A percentile compares a stretch with the other conserved stretches of the same genome.
phyloP scores from a whole-genome alignment of 208 protist genomes.

The Leishmania tarentolae region DNA sequence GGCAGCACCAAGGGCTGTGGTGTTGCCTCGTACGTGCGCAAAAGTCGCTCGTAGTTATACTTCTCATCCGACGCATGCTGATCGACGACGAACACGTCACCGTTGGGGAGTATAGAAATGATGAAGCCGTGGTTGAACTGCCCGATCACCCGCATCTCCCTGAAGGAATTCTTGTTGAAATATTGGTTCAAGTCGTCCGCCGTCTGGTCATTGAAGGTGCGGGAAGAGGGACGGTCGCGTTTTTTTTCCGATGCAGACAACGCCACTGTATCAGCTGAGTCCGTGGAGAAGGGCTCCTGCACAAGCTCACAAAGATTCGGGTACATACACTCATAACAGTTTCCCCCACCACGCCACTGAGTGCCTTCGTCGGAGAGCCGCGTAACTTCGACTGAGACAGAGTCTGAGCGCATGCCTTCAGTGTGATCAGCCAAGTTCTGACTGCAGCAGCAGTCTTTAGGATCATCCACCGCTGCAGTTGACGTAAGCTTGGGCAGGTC shows the following conservation, averaged over 20 bases:
- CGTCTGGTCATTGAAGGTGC: conserved; percentile 55
- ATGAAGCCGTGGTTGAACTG: conserved; percentile 97
- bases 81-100: conserved; percentile 93
- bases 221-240: neutral
- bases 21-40: conserved; percentile 57
- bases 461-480: neutral
- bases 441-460: neutral
- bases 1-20: conserved; percentile 87
- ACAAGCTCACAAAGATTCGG: conserved; percentile 34
- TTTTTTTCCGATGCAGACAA: neutral
- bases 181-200: conserved; percentile 61
- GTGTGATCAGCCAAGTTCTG: neutral
- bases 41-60: conserved; percentile 93
- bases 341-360: conserved; percentile 31
- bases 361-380: conserved; percentile 46
- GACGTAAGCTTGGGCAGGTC: neutral
- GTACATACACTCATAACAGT: conserved; percentile 33
- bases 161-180: conserved; percentile 87
- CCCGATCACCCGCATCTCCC: conserved; percentile 87
- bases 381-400: neutral
- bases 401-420: neutral
- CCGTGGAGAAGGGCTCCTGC: conserved; percentile 3
- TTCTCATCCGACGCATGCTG: conserved; percentile 96
- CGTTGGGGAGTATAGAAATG: conserved; percentile 61
- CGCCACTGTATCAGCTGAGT: too few species aligned